These are phyloP conservation scores for Alternaria viburni DNA, from an alignment of 2,329 filamentous ascomycete species.

Conservation along the genomic window DNA sequence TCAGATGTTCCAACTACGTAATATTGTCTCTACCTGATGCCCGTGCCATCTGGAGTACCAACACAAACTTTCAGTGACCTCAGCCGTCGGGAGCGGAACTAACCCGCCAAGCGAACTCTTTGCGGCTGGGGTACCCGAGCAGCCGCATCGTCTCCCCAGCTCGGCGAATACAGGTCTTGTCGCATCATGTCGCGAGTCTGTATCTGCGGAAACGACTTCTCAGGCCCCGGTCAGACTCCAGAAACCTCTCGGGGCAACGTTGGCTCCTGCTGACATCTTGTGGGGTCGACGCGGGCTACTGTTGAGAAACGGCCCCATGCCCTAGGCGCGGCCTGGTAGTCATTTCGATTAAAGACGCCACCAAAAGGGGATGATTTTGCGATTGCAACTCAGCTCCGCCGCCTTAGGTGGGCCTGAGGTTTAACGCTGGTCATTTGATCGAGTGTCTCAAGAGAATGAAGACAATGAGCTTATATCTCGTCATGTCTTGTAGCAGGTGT, in stretches of 20 bases:
- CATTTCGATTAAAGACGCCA: constrained; percentile 15
- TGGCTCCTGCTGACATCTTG: constrained; percentile 4
- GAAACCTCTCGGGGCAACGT: not conserved
- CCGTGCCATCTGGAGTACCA: not conserved
- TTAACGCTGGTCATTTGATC: not conserved
- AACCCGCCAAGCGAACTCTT: not conserved
- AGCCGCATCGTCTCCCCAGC: not conserved
- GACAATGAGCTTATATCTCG: not conserved
- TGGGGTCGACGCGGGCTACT: not conserved
- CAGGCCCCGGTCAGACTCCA: not conserved
- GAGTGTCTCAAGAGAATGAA: not conserved
- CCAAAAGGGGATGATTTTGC: not conserved
- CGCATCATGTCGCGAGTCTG: not conserved
- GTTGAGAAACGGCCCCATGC: constrained; percentile 11
- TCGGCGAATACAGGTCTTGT: not conserved
- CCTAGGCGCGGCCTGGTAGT: not conserved
- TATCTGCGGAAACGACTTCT: not conserved
- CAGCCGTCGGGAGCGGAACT: not conserved
- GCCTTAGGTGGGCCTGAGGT: not conserved
- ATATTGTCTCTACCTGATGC: not conserved
- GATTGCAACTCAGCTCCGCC: constrained; percentile 1
- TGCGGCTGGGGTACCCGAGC: constrained; percentile 7
- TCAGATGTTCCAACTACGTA: not conserved
- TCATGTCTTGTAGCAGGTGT: not conserved
- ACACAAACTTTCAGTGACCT: not conserved